Percentiles rank a stretch among this genome's conserved stretches.
phyloP scores from a whole-genome alignment of 208 protist genomes.

The Leptomonas pyrrhocoris region DNA sequence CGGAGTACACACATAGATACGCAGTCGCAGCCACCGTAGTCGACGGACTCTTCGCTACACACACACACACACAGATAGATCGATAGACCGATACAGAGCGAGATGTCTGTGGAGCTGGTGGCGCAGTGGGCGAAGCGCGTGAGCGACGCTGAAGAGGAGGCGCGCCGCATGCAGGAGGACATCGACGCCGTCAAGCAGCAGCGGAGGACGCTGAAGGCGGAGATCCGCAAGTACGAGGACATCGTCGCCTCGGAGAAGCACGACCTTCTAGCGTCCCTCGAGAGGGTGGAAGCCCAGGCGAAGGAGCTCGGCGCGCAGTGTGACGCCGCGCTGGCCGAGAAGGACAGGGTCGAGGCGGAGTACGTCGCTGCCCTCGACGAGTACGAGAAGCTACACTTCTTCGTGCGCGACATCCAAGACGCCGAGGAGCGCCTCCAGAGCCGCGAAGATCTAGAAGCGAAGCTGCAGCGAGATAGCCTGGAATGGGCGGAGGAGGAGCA shows the following conservation, averaged over 20 bases:
- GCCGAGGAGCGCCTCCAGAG: conserved; percentile 62
- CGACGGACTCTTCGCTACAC: too few species aligned
- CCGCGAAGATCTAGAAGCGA: conserved; percentile 69
- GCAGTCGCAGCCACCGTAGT: too few species aligned
- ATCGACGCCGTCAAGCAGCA: conserved; percentile 52
- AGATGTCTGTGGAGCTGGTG: conserved; percentile 51
- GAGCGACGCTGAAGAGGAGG: conserved; percentile 70
- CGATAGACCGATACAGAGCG: too few species aligned
- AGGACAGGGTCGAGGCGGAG: conserved; percentile 65
- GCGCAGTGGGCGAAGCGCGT: conserved; percentile 74
- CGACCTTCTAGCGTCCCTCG: conserved; percentile 57
- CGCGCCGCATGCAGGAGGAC: conserved; percentile 70
- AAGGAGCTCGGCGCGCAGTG: conserved; percentile 57
- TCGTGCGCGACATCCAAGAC: conserved; percentile 77
- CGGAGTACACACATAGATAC: too few species aligned
- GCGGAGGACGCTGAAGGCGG: conserved; percentile 52
- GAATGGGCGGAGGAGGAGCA: conserved; percentile 89
- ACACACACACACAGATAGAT: too few species aligned
- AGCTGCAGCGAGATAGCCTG: conserved; percentile 70
- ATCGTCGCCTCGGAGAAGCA: conserved; percentile 64
- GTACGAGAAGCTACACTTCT: conserved; percentile 82
- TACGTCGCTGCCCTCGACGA: conserved; percentile 82
- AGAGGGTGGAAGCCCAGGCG: conserved; percentile 73
- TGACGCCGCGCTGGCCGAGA: conserved; percentile 55
- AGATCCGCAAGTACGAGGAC: conserved; percentile 54